These are phyloP conservation scores for Iris pallida DNA, from an alignment of 116 monocot species.

Conservation along the genomic window DNA sequence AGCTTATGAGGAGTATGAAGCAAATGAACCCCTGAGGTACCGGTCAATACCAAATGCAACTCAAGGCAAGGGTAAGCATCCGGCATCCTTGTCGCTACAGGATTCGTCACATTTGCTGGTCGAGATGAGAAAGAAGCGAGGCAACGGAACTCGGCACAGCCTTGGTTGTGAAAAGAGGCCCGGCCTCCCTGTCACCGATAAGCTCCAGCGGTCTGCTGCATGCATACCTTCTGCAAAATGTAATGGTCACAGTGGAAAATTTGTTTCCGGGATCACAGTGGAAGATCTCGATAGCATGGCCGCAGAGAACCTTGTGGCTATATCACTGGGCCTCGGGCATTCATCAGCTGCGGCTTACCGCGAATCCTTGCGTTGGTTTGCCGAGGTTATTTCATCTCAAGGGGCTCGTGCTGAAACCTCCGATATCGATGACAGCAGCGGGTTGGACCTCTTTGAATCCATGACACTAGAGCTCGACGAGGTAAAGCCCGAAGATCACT, in stretches of 20 bases:
- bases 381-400: slow-evolving; percentile 25
- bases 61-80: slow-evolving; percentile 4
- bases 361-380: slow-evolving; percentile 42
- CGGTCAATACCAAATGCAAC: slow-evolving; percentile 5
- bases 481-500: slow-evolving; percentile 28
- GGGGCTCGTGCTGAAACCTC: background rate
- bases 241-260: slow-evolving; percentile 4
- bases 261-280: slow-evolving; percentile 25
- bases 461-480: slow-evolving; percentile 55
- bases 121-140: background rate
- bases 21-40: slow-evolving; percentile 6
- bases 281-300: slow-evolving; percentile 33
- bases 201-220: background rate
- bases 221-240: slow-evolving; percentile 8
- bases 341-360: background rate
- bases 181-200: slow-evolving; percentile 15
- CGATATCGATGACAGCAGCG: slow-evolving; percentile 11
- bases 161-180: slow-evolving; percentile 7
- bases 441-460: slow-evolving; percentile 53
- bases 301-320: slow-evolving; percentile 43
- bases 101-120: background rate
- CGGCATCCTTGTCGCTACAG: background rate
- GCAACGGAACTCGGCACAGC: background rate
- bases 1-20: slow-evolving; percentile 7
- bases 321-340: slow-evolving; percentile 16